Conservation (phyloP, 768 basidiomycete genomes). For the Lactarius evosmus region DNA sequence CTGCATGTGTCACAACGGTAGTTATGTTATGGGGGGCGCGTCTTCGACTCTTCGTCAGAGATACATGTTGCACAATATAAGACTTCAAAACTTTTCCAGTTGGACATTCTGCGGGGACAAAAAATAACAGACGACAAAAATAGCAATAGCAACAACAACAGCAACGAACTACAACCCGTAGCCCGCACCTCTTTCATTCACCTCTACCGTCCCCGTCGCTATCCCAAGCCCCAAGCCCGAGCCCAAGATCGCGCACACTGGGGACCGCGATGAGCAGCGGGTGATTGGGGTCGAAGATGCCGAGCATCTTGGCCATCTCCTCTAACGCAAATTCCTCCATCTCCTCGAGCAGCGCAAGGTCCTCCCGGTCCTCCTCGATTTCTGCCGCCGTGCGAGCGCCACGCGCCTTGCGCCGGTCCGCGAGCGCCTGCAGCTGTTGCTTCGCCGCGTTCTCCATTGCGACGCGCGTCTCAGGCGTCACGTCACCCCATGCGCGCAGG, state of each 20-base stretch:
- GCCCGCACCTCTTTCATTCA: constrained; percentile 10
- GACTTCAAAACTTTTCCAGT: no score
- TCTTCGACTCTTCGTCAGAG: no score
- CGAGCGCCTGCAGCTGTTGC: constrained; percentile 63
- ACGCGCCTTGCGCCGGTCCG: constrained; percentile 62
- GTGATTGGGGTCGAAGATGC: constrained; percentile 54
- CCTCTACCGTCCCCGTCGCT: constrained; percentile 23
- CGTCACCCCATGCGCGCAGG: constrained; percentile 56
- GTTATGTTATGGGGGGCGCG: no score
- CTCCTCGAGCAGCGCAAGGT: constrained; percentile 71
- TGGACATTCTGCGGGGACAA: not conserved
- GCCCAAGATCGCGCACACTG: constrained; percentile 68
- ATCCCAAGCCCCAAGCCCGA: constrained; percentile 38
- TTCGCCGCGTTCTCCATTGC: constrained; percentile 67
- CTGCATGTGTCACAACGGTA: no score
- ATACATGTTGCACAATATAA: no score
- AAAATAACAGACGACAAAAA: not conserved
- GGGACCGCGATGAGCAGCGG: constrained; percentile 65
- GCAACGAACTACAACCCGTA: not conserved
- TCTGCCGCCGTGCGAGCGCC: constrained; percentile 37
- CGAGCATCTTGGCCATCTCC: constrained; percentile 69
- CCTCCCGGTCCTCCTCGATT: constrained; percentile 57
- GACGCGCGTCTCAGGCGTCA: constrained; percentile 47
- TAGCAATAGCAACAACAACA: not conserved
- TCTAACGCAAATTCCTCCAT: constrained; percentile 80